Evolutionary conservation across 768 basidiomycete genomes (phyloP), one percentile per base, ranked within the genome.

Genomic region (Tephrocybe sp.): DNA sequence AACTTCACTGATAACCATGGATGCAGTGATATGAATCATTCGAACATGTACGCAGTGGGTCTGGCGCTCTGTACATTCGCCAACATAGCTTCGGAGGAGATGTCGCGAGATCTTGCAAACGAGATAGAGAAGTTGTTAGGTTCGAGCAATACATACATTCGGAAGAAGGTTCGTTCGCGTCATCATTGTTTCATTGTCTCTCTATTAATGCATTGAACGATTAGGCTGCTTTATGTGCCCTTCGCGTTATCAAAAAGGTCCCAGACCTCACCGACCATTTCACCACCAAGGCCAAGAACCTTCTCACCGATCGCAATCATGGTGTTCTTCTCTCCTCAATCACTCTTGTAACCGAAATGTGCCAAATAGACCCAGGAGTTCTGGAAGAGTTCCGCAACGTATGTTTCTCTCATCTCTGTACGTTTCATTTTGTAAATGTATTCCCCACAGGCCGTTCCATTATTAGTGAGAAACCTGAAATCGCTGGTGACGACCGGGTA

Each of bases 11-110:
- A 37, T 11, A 11, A 13, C 11, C 22, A 33, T 1, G 10, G 7
- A 41, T 45, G 15, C 59, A 99, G 95, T 71, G 97, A 99, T 70
- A 91, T 99, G 92, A 98, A 98, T 68, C 94, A 97, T 67, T 86
- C 94, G 1, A 97, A 97, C 69, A 97, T 97, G 91, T 98, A 97
- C 66, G 91, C 90, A 3, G 97, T 98, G 21, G 97, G 97, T 5
- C 80, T 99, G 48, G 95, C 94, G 2, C 82, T 99, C 29, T 97
- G 94, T 61, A 98, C 97, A 0, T 98, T 99, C 63, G 97, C 95
- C 50, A 97, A 98, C 63, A 98, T 98, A 57, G 93, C 97, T 9
- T 97, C 94, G 16, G 97, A 99, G 69, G 97, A 99, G 70, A 99
- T 99, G 97, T 94, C 95, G 23, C 84, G 97, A 55, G 97, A 99